phyloP scores from a whole-genome alignment of 1,284 basidiomycete genomes.

The Vanrija humicola region DNA sequence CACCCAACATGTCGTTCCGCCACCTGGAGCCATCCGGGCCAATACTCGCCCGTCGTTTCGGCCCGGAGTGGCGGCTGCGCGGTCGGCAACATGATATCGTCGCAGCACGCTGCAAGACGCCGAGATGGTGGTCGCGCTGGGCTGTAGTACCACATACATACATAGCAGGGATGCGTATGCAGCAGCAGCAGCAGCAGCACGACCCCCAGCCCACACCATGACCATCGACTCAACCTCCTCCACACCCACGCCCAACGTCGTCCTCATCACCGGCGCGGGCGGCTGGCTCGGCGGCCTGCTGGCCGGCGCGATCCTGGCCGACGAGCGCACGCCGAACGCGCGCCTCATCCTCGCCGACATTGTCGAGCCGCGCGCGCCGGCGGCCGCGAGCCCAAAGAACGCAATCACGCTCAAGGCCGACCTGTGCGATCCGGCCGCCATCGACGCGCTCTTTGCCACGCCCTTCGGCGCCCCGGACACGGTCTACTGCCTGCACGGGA shows the following conservation, averaged over 20 bases:
- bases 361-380: slow-evolving; percentile 54
- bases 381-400: slow-evolving; percentile 35
- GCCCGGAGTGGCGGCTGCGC: no score
- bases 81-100: no score
- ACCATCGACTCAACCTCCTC: slow-evolving; percentile 15
- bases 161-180: no score
- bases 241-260: slow-evolving; percentile 22
- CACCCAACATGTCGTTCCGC: no score
- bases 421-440: slow-evolving; percentile 51
- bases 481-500: slow-evolving; percentile 60
- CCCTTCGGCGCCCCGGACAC: slow-evolving; percentile 40
- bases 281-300: slow-evolving; percentile 47
- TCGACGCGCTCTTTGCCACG: slow-evolving; percentile 50
- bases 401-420: slow-evolving; percentile 54
- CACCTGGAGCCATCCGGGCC: no score
- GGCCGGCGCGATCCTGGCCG: slow-evolving; percentile 35
- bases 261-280: slow-evolving; percentile 42
- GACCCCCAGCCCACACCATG: slow-evolving; percentile 5
- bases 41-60: no score
- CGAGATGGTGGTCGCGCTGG: no score
- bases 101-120: no score
- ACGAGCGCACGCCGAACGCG: slow-evolving; percentile 40
- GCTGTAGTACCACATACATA: no score
- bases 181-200: no score
- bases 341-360: slow-evolving; percentile 47